Conservation (phyloP, 129 eudicot species). For the Pittosporum tobira region DNA sequence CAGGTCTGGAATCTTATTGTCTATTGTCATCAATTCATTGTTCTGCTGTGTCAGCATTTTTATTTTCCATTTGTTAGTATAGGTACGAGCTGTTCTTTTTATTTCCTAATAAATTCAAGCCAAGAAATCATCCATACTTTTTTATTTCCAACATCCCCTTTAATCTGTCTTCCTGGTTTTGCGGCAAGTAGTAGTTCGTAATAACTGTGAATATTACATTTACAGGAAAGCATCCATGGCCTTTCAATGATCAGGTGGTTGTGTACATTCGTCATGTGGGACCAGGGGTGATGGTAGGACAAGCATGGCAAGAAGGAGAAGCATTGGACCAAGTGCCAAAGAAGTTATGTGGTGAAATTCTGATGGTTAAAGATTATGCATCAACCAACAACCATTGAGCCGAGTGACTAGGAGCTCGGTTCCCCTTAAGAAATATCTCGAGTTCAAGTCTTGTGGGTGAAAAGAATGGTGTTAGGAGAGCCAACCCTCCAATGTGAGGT, state of each 20-base stretch:
- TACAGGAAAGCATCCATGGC: slow-evolving; percentile 68
- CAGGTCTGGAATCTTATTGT: slow-evolving; percentile 37
- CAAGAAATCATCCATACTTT: too few species aligned
- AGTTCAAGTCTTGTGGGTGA: too few species aligned
- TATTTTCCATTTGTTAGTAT: neutral
- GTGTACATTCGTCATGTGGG: slow-evolving; percentile 56
- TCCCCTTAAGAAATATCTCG: too few species aligned
- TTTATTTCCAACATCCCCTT: too few species aligned
- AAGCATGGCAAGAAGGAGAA: slow-evolving; percentile 84
- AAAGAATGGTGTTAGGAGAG: too few species aligned
- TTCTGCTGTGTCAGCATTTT: neutral
- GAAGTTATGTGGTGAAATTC: slow-evolving; percentile 61
- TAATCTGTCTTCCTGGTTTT: too few species aligned
- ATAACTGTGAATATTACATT: too few species aligned
- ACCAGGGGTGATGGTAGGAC: slow-evolving; percentile 74
- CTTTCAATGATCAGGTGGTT: slow-evolving; percentile 59
- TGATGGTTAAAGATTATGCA: slow-evolving; percentile 63
- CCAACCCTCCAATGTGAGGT: too few species aligned
- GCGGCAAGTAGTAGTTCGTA: too few species aligned
- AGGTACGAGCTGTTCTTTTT: neutral
- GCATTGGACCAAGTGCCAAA: slow-evolving; percentile 58
- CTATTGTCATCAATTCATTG: neutral
- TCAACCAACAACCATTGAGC: too few species aligned
- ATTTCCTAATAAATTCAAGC: too few species aligned
- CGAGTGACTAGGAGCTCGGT: too few species aligned